These are phyloP conservation scores for Pleurotus giganteus DNA, from an alignment of 768 basidiomycete genomes.

Conservation along the genomic window DNA sequence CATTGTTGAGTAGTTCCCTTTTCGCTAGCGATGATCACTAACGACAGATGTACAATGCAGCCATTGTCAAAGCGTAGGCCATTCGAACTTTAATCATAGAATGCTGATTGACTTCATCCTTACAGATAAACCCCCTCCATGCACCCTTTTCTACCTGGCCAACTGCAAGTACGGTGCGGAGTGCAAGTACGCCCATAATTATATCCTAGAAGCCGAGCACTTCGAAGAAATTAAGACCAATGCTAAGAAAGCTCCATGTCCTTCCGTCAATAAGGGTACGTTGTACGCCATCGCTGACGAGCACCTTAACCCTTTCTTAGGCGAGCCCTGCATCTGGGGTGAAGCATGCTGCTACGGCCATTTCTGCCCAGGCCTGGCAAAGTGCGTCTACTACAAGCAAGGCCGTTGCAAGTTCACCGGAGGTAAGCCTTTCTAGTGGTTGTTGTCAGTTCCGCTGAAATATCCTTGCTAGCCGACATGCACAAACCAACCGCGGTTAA, in stretches of 20 bases:
- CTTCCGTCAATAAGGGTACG: conserved; percentile 53
- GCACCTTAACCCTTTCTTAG: conserved; percentile 27
- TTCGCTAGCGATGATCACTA: conserved; percentile 12
- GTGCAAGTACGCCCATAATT: conserved; percentile 65
- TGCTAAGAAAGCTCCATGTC: conserved; percentile 64
- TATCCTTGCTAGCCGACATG: conserved; percentile 34
- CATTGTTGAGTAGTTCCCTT: conserved; percentile 39
- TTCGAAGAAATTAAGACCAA: conserved; percentile 51
- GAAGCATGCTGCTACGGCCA: conserved; percentile 58
- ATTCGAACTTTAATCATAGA: conserved; percentile 7
- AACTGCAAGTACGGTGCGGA: conserved; percentile 56
- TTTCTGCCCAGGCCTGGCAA: conserved; percentile 42
- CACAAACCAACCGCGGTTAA: conserved; percentile 22
- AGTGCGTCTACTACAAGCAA: conserved; percentile 48
- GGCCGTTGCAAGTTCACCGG: conserved; percentile 63
- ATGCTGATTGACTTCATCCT: conserved; percentile 16
- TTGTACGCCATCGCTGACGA: conserved; percentile 11
- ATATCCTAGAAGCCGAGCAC: conserved; percentile 52
- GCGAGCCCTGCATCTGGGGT: conserved; percentile 55
- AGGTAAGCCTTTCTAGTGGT: conserved; percentile 33
- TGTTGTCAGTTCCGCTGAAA: conserved; percentile 9
- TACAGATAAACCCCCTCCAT: conserved; percentile 62
- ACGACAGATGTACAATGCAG: conserved; percentile 29
- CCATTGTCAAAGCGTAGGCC: conserved; percentile 61
- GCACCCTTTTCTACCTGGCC: conserved; percentile 63